A percentile compares a stretch with the other conserved stretches of the same genome.
phyloP scores from a whole-genome alignment of 106 monocot species.

The Dendrobium nobile region DNA sequence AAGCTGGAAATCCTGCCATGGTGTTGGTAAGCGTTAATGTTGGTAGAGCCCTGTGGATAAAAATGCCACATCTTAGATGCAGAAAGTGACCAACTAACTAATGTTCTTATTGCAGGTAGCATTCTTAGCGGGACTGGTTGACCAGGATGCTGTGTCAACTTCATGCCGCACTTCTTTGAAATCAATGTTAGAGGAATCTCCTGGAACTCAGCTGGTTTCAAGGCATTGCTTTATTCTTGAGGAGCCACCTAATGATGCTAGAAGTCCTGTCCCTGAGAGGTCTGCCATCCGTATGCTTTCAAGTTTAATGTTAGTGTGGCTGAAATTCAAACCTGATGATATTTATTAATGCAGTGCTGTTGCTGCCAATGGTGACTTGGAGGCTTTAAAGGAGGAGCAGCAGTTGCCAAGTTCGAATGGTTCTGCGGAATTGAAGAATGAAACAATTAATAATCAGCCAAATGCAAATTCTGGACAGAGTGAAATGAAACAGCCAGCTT shows the following conservation, averaged over 20 bases:
- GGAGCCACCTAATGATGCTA: constrained; percentile 61
- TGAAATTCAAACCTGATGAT: constrained; percentile 8
- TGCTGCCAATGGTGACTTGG: constrained; percentile 15
- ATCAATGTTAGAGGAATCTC: constrained; percentile 75
- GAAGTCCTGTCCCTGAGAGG: constrained; percentile 36
- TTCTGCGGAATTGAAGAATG: constrained; percentile 14
- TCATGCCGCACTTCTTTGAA: constrained; percentile 69
- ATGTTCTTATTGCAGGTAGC: constrained; percentile 56
- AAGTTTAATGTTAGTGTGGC: not conserved
- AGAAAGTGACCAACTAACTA: not conserved
- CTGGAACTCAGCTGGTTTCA: constrained; percentile 67
- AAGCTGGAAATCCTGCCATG: constrained; percentile 93
- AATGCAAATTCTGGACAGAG: constrained; percentile 12
- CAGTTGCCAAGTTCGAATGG: constrained; percentile 15
- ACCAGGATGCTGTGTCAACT: constrained; percentile 36
- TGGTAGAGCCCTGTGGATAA: not conserved
- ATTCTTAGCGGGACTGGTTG: constrained; percentile 58
- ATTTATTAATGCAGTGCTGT: constrained; percentile 23
- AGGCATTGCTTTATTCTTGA: constrained; percentile 92
- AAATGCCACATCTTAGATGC: not conserved
- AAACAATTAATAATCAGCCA: constrained; percentile 18
- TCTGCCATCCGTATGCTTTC: constrained; percentile 16
- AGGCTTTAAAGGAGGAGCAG: constrained; percentile 31
- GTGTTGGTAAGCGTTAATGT: constrained; percentile 44
- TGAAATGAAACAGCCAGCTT: constrained; percentile 9